Percentiles rank a stretch among this genome's conserved stretches.
Conservation (phyloP, 2,329 filamentous ascomycete genomes). For the Colletotrichum lupini region DNA sequence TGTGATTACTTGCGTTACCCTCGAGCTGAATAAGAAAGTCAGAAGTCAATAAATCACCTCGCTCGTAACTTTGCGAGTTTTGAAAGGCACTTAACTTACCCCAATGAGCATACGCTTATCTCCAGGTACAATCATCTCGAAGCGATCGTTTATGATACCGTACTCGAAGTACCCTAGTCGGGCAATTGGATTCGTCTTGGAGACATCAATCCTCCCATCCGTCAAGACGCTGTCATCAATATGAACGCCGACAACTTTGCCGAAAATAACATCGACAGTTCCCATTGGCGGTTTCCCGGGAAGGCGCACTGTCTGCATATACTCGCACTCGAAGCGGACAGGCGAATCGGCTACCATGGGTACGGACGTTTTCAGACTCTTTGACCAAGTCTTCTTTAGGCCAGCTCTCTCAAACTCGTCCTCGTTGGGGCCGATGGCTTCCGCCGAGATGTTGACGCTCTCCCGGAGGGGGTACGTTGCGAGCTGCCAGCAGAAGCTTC, state of each 20-base stretch:
- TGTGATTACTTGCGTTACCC: neutral
- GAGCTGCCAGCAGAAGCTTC: slow-evolving; percentile 18
- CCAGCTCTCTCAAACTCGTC: slow-evolving; percentile 11
- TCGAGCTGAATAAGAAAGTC: neutral
- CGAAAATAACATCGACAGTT: slow-evolving; percentile 15
- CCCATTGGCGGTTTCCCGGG: slow-evolving; percentile 10
- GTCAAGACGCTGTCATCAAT: slow-evolving; percentile 6
- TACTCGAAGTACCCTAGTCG: slow-evolving; percentile 18
- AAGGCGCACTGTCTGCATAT: slow-evolving; percentile 21
- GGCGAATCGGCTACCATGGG: slow-evolving; percentile 5
- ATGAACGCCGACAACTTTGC: neutral
- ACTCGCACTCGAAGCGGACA: slow-evolving; percentile 21
- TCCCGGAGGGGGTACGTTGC: slow-evolving; percentile 9
- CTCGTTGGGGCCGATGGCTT: neutral
- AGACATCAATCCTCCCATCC: slow-evolving; percentile 7
- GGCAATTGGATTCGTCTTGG: slow-evolving; percentile 16
- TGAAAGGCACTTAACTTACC: neutral
- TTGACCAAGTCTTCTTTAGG: slow-evolving; percentile 12
- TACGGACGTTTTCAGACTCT: neutral
- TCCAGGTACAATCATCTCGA: slow-evolving; percentile 17
- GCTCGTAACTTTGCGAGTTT: neutral
- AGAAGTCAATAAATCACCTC: neutral
- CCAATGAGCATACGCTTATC: slow-evolving; percentile 16
- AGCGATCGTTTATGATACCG: slow-evolving; percentile 2
- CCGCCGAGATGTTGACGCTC: slow-evolving; percentile 13